A percentile compares a stretch with the other conserved stretches of the same genome.
Evolutionary conservation across 108 stramenopile genomes (phyloP).

Genomic region (Fistulifera solaris): DNA sequence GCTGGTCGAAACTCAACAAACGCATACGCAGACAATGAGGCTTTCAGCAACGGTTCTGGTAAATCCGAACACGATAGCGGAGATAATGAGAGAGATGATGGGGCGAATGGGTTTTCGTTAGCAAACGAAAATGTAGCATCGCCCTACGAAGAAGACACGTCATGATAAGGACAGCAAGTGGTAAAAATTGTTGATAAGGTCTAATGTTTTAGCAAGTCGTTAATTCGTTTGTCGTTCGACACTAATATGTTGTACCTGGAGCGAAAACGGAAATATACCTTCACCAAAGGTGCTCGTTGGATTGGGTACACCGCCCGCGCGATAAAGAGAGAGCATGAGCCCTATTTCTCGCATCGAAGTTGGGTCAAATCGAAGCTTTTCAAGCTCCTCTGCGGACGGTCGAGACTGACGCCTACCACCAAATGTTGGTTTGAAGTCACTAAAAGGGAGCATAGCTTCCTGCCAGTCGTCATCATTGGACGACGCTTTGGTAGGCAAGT

Average conservation of each 20-base stretch:
- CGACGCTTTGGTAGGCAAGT: conserved; percentile 33
- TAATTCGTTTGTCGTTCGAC: too few relatives aligned
- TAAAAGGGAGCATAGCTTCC: conserved; percentile 28
- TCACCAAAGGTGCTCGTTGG: conserved; percentile 58
- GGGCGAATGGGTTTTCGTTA: too few relatives aligned
- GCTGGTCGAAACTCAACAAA: too few relatives aligned
- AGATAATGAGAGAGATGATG: not conserved
- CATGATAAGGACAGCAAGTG: too few relatives aligned
- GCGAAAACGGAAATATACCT: conserved; percentile 57
- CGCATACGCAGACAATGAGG: too few relatives aligned
- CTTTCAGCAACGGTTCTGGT: not conserved
- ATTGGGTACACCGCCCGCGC: conserved; percentile 54
- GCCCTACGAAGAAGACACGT: too few relatives aligned
- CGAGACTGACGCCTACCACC: conserved; percentile 15
- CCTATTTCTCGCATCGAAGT: conserved; percentile 51
- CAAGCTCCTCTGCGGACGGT: conserved; percentile 20
- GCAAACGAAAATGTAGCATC: too few relatives aligned
- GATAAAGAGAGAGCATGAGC: conserved; percentile 57
- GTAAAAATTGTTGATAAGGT: too few relatives aligned
- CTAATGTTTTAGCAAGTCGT: too few relatives aligned
- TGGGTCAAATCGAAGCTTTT: conserved; percentile 29
- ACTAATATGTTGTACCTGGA: conserved; percentile 20
- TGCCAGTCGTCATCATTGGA: conserved; percentile 16
- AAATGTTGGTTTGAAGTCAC: conserved; percentile 31
- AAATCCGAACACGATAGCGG: not conserved